phyloP scores from a whole-genome alignment of 148 eudicot species.

The Mesembryanthemum crystallinum region DNA sequence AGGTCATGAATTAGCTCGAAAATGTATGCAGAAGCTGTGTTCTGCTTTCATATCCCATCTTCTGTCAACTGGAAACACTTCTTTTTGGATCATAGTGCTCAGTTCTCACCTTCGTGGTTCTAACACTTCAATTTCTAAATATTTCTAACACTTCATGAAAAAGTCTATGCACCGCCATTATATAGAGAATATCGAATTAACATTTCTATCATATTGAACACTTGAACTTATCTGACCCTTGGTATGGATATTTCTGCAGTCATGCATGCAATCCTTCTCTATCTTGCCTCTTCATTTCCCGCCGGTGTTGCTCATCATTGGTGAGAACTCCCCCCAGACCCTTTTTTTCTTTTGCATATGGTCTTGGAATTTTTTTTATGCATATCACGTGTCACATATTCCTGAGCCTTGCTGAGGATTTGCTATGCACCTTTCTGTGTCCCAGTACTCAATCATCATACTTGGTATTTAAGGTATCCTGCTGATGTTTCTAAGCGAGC shows the following conservation, averaged over 20 bases:
- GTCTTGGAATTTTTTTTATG: background rate
- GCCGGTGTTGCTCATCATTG: constrained; percentile 94
- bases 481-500: constrained; percentile 76
- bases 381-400: background rate
- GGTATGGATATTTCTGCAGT: constrained; percentile 43
- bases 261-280: constrained; percentile 88
- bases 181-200: background rate
- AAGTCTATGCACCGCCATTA: background rate
- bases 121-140: background rate
- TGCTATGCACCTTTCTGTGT: background rate
- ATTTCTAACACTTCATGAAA: too few species aligned
- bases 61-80: too few species aligned
- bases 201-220: background rate
- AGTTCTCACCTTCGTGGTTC: background rate
- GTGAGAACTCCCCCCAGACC: constrained; percentile 42
- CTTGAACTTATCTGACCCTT: background rate
- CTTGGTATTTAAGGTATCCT: constrained; percentile 67
- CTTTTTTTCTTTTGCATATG: background rate
- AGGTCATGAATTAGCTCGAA: too few species aligned
- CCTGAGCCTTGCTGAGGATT: background rate
- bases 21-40: too few species aligned
- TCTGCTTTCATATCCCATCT: too few species aligned
- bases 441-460: background rate
- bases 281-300: constrained; percentile 72
- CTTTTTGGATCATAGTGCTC: too few species aligned